Evolutionary conservation across 2,329 filamentous ascomycete genomes (phyloP), one percentile per base, ranked within the genome.

Genomic region (Alternaria rosae): DNA sequence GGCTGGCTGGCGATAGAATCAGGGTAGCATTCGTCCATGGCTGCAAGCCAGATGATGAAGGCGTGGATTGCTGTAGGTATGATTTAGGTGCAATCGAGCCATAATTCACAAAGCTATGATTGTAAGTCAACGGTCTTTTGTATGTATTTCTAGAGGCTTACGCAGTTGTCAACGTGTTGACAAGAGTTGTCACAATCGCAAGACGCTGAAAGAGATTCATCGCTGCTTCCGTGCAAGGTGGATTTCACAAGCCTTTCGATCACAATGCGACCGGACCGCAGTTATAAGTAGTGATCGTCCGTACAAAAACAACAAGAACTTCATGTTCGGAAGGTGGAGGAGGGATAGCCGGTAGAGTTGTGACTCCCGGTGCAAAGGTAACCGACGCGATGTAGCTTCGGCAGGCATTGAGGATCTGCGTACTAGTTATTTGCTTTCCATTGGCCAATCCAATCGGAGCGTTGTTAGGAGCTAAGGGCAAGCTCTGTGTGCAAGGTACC

Each of bases 1-100:
- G 60, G 4, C 38, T 13, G 6, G n/a, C 50, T 15, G 63, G 61
- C 17, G 67, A 61, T 15, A 69, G 25, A 6, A 38, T 42, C 6
- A 57, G 35, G n/a, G 35, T 38, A 0, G 5, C 35, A 3, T 38
- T 38, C n/a, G 15, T 17, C 35, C 35, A 38, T n/a, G 35, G 35
- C 35, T 38, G 17, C 35, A 38, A 38, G 35, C 35, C n/a, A 8
- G 35, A 38, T 38, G n/a, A 38, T 17, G 9, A 38, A n/a, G n/a
- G 35, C 3, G 9, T n/a, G 11, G n/a, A 6, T 38, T 38, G 35
- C 35, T 38, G n/a, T 17, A 38, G 35, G n/a, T 38, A n/a, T 38
- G 35, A 38, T 38, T 38, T 8, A 3, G 35, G 35, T 38, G 35
- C 35, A 38, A 38, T 38, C 6, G n/a, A 38, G 35, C 35, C 35